Conservation (phyloP, 805 yeast genomes). For the Martiniozyma abietophila region DNA sequence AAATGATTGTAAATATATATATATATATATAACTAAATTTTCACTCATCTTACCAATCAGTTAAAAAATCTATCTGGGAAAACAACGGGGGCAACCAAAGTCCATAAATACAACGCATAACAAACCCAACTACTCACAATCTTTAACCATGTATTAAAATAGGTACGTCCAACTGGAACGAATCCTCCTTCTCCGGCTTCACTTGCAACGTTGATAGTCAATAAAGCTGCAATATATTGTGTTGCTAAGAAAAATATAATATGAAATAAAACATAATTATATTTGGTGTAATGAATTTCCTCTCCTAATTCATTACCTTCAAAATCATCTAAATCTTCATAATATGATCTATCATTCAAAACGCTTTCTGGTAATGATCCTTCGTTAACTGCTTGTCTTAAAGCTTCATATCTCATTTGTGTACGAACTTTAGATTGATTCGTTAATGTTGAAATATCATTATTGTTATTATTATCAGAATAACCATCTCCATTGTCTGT, state of each 20-base stretch:
- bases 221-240: slow-evolving; percentile 88
- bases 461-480: slow-evolving; percentile 16
- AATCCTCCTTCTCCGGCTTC: slow-evolving; percentile 83
- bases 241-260: slow-evolving; percentile 89
- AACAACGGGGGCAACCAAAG: slow-evolving; percentile 78
- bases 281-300: slow-evolving; percentile 55
- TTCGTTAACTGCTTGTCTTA: slow-evolving; percentile 90
- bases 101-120: slow-evolving; percentile 80
- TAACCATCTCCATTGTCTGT: no score
- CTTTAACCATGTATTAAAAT: slow-evolving; percentile 92
- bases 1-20: no score
- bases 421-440: slow-evolving; percentile 46
- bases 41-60: neutral
- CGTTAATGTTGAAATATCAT: slow-evolving; percentile 36
- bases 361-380: slow-evolving; percentile 95
- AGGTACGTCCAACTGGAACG: slow-evolving; percentile 94
- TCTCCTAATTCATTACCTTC: slow-evolving; percentile 40
- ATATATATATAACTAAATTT: neutral
- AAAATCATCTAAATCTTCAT: slow-evolving; percentile 30
- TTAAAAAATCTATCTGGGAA: slow-evolving; percentile 80
- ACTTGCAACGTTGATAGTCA: slow-evolving; percentile 77
- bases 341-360: slow-evolving; percentile 59
- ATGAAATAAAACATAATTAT: slow-evolving; percentile 84
- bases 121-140: slow-evolving; percentile 90
- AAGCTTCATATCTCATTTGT: slow-evolving; percentile 78